Base-by-base conservation (phyloP, 192 early-diverging fungal species). In the Rhizoclosmatium sp. region DNA sequence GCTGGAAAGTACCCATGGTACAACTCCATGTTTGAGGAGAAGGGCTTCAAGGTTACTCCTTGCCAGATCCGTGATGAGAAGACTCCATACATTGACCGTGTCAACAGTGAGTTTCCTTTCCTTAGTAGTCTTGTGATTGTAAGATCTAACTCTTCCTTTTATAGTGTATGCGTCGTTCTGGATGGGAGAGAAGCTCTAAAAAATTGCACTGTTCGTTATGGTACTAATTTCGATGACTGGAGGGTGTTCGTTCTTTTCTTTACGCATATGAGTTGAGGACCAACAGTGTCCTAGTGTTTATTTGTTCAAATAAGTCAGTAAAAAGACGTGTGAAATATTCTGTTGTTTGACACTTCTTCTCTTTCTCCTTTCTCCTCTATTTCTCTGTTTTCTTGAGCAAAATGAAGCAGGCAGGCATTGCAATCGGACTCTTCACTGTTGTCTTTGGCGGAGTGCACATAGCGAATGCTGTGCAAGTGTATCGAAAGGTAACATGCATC, bases 1-100 rank as follows among this genome's bases (percentile, higher is more conserved):
- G 95, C 94, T 46, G 93, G 92, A 39, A 89, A 90, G 74, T 82
- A 87, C 21, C 95, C 95, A 0, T 96, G 95, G 94, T 96, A 95
- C 84, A 93, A 93, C 80, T 49, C 59, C 0, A 78, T 93, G 49
- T 94, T 96, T 89, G 88, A 91, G 78, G 85, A 85, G 74, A 72
- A 89, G 67, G 93, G 92, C 2, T 95, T 95, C 80, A 62, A 81
- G 23, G 91, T 96, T 7, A 80, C 90, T 70, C 80, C 93, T 21
- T 82, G 92, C 12, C 90, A 89, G 54, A 85, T 95, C n/a, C 91
- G 94, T 21, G 82, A 92, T 65, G 88, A 87, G 58, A 88, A 89
- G 59, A 86, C 86, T 51, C 82, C 81, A 61, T 90, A 88, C 7
- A 92, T 95, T 62, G 94, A 94, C 59, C 88, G 93, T 31, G 93